phyloP scores from a whole-genome alignment of 1,139 yeast species.

The Candida sp. region DNA sequence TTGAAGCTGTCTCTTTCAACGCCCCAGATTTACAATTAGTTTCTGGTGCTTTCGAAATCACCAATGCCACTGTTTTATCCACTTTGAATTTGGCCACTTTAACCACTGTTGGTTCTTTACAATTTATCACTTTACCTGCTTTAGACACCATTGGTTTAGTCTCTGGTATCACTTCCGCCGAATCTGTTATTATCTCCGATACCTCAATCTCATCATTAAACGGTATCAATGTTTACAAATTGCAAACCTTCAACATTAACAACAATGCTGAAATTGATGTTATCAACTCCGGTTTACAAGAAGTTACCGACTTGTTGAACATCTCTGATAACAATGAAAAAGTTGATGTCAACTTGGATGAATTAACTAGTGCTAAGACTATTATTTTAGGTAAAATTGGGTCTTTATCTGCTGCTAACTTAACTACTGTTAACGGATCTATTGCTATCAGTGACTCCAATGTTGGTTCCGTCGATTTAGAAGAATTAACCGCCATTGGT shows the following conservation, averaged over 20 bases:
- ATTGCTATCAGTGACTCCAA: constrained; percentile 70
- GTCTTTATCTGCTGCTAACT: constrained; percentile 65
- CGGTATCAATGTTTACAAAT: constrained; percentile 76
- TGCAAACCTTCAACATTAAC: constrained; percentile 80
- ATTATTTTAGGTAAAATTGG: constrained; percentile 77
- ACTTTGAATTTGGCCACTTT: constrained; percentile 75
- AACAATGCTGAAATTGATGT: constrained; percentile 69
- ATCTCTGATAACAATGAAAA: constrained; percentile 83
- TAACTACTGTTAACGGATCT: constrained; percentile 74
- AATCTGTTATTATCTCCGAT: constrained; percentile 74
- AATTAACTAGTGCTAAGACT: constrained; percentile 81
- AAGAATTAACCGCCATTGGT: constrained; percentile 62
- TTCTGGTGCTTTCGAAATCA: constrained; percentile 63
- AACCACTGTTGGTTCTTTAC: constrained; percentile 75
- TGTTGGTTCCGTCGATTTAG: constrained; percentile 54
- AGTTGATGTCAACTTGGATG: constrained; percentile 65
- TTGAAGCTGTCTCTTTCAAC: constrained; percentile 56
- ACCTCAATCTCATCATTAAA: constrained; percentile 75
- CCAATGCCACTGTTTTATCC: constrained; percentile 63
- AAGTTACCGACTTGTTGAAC: constrained; percentile 71
- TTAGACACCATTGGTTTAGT: constrained; percentile 67
- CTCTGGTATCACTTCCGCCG: constrained; percentile 72
- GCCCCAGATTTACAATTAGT: constrained; percentile 80
- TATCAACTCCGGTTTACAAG: constrained; percentile 67
- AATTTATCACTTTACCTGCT: constrained; percentile 83